phyloP scores from a whole-genome alignment of 1,284 basidiomycete genomes.

The Pseudozyma hubeiensis region DNA sequence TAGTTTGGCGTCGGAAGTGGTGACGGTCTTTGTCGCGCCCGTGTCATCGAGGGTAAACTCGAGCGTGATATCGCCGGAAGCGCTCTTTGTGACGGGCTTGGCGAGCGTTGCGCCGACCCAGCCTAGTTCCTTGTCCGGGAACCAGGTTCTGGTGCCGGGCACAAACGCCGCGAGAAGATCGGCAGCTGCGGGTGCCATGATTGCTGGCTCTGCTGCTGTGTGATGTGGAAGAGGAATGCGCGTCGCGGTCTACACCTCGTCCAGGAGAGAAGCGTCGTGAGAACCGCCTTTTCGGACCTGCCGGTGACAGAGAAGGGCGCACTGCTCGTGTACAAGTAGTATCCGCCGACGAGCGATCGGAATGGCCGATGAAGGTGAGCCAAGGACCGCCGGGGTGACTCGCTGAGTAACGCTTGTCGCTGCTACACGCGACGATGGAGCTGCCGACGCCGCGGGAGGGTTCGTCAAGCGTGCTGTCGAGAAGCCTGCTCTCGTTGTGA shows the following conservation, averaged over 20 bases:
- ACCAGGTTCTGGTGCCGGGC: slow-evolving; percentile 73
- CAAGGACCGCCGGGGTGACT: slow-evolving; percentile 27
- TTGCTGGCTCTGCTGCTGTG: not conserved
- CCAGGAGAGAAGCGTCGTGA: not conserved
- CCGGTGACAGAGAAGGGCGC: slow-evolving; percentile 3
- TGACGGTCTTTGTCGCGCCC: slow-evolving; percentile 55
- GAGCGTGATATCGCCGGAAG: slow-evolving; percentile 54
- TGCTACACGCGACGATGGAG: not conserved
- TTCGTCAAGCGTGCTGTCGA: slow-evolving; percentile 10
- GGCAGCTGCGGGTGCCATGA: slow-evolving; percentile 50
- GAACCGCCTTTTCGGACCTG: slow-evolving; percentile 3
- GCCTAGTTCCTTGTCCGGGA: slow-evolving; percentile 89
- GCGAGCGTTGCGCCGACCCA: slow-evolving; percentile 90
- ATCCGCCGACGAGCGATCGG: not conserved
- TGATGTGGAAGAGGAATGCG: not conserved
- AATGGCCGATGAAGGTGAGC: not conserved
- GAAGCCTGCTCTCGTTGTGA: slow-evolving; percentile 35
- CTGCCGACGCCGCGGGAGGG: not conserved
- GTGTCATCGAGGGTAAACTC: slow-evolving; percentile 63
- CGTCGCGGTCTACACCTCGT: not conserved
- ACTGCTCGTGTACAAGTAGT: not conserved
- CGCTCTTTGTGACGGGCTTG: slow-evolving; percentile 64
- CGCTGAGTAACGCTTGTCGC: slow-evolving; percentile 8
- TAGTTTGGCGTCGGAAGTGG: slow-evolving; percentile 56
- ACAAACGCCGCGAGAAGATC: slow-evolving; percentile 65